Base-by-base conservation (phyloP, 2,329 filamentous ascomycete genomes). In the Fusarium nanum region DNA sequence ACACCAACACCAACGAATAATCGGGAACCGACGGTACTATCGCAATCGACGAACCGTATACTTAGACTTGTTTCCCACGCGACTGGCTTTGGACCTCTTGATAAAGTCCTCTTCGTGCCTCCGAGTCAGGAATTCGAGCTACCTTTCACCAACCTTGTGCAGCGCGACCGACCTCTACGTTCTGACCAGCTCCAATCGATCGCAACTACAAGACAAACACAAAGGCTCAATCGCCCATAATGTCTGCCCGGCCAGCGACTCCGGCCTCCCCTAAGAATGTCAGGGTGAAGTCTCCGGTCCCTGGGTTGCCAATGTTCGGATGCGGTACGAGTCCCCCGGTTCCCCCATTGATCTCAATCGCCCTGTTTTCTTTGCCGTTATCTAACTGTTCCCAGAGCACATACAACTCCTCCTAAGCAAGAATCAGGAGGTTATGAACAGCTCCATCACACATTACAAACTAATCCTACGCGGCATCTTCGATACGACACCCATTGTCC, bases 391-490 rank as follows among this genome's bases (percentile, higher is more conserved):
- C 56, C 14, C 75, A 94, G 92, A 93, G 78, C 92, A 94, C 79
- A 86, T 93, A 50, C 89, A 92, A 77, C 83, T 85, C 25, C 86
- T 94, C 64, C 84, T 93, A 34, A 85, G 83, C 34, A 87, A 85
- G 74, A 85, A 83, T 47, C 87, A 88, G 67, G 88, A 90, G 67
- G 87, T 88, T 18, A 89, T 89, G 80, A 90, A 92, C 73, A 89
- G 86, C 67, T 91, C 90, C 22, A 88, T 92, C 64, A 84, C 88
- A 58, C 88, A 92, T 73, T 94, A 94, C 80, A 92, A 91, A 76
- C 86, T 88, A 75, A 88, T 93, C 64, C 83, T 94, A 41, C 86
- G 90, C 64, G 87, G 88, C 60, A 89, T 94, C 69, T 91, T 91
- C 80, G 91, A 93, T 78, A 84, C 87, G 67, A 88, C 84, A 50